Evolutionary conservation across 331 rosid genomes (phyloP).

Genomic region (Dryas integrifolia): DNA sequence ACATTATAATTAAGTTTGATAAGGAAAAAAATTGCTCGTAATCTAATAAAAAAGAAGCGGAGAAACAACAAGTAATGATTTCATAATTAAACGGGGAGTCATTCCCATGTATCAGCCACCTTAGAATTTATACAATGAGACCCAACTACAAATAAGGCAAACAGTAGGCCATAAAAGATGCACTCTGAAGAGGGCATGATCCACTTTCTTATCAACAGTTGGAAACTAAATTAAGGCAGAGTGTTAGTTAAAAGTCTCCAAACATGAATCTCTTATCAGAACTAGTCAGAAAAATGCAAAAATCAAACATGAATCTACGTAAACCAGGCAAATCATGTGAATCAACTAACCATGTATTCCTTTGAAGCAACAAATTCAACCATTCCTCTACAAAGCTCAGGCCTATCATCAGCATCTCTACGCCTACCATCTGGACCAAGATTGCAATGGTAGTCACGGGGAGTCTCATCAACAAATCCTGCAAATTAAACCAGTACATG

Average conservation of each 20-base stretch:
- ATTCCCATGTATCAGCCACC: neutral
- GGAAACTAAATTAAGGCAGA: neutral
- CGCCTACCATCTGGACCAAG: conserved; percentile 98
- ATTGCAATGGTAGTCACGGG: conserved; percentile 94
- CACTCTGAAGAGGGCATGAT: neutral
- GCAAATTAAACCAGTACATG: conserved; percentile 23
- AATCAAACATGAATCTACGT: neutral
- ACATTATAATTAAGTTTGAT: conserved; percentile 4
- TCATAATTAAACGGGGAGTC: neutral
- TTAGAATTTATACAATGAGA: neutral
- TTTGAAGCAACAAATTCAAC: conserved; percentile 95
- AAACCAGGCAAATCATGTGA: conserved; percentile 9
- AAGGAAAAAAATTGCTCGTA: neutral
- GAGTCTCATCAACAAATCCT: conserved; percentile 97
- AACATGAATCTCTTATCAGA: neutral
- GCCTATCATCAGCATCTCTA: conserved; percentile 92
- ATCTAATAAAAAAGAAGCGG: neutral
- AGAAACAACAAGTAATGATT: neutral
- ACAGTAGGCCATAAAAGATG: neutral
- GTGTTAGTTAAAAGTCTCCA: neutral
- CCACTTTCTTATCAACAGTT: neutral
- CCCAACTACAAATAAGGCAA: neutral
- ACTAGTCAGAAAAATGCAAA: neutral
- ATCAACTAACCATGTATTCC: conserved; percentile 80
- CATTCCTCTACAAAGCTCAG: conserved; percentile 92